Percentiles rank a stretch among this genome's conserved stretches.
phyloP scores from a whole-genome alignment of 257 asterid genomes.

The Henckelia pumila region DNA sequence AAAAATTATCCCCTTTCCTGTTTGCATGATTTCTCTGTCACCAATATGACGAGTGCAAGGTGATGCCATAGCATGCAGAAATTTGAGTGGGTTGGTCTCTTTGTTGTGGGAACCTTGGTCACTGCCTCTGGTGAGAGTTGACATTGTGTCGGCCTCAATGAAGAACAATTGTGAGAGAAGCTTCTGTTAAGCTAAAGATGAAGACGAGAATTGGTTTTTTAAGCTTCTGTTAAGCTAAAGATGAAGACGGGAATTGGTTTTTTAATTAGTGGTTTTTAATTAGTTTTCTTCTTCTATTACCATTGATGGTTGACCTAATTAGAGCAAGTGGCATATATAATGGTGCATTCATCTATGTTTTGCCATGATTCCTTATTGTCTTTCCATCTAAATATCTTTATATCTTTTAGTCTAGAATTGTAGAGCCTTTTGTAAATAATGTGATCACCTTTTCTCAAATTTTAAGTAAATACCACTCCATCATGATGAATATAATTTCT shows the following conservation, averaged over 20 bases:
- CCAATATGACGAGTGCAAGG: not conserved
- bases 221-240: not conserved
- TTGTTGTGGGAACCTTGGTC: not conserved
- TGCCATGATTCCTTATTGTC: not conserved
- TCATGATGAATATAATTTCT: not conserved
- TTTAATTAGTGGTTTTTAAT: no score
- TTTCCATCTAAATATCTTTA: not conserved
- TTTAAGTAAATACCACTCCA: not conserved
- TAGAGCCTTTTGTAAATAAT: not conserved
- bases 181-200: not conserved
- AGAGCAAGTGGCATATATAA: not conserved
- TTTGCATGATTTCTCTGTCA: not conserved
- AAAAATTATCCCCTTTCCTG: not conserved
- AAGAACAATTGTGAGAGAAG: conserved; percentile 1
- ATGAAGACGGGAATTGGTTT: not conserved
- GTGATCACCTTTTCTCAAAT: not conserved
- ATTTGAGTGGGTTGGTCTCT: not conserved
- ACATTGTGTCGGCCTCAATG: not conserved
- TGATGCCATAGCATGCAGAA: not conserved
- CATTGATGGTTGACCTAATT: not conserved
- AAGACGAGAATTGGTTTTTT: not conserved
- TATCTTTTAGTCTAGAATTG: not conserved
- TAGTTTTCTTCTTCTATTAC: no score
- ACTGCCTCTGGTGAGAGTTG: not conserved
- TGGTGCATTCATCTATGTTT: not conserved